These are phyloP conservation scores for Picea engelmannii DNA, from an alignment of 83 land plant genomes.

Conservation along the genomic window DNA sequence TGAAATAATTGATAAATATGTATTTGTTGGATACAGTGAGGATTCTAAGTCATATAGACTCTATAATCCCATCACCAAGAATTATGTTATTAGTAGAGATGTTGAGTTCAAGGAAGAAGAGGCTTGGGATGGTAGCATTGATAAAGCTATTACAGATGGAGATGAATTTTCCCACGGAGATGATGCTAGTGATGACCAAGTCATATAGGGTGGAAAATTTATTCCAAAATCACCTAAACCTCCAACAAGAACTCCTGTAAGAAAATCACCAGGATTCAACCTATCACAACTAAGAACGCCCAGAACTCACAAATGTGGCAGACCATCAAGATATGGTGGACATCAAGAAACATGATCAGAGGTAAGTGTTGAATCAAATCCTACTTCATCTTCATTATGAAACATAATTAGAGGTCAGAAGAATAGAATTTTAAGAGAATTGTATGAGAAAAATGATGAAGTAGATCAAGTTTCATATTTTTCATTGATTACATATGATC, in stretches of 20 bases:
- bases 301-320: neutral
- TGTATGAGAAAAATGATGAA: neutral
- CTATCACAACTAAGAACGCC: neutral
- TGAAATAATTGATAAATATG: conserved; percentile 15
- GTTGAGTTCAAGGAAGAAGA: conserved; percentile 26
- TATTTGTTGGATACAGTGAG: conserved; percentile 30
- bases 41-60: conserved; percentile 23
- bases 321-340: neutral
- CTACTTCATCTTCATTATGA: too few species aligned
- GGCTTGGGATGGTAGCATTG: conserved; percentile 14
- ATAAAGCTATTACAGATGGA: neutral
- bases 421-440: neutral
- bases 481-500: neutral
- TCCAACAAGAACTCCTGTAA: neutral
- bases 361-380: neutral
- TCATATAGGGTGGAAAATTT: neutral
- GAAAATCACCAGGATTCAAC: neutral
- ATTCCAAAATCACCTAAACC: neutral
- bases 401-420: too few species aligned
- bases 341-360: neutral
- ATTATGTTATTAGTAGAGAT: conserved; percentile 27
- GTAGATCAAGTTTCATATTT: neutral
- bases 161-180: neutral
- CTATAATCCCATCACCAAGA: conserved; percentile 28
- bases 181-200: neutral